phyloP scores from a whole-genome alignment of 805 yeast genomes.

The Blastobotrys americana region DNA sequence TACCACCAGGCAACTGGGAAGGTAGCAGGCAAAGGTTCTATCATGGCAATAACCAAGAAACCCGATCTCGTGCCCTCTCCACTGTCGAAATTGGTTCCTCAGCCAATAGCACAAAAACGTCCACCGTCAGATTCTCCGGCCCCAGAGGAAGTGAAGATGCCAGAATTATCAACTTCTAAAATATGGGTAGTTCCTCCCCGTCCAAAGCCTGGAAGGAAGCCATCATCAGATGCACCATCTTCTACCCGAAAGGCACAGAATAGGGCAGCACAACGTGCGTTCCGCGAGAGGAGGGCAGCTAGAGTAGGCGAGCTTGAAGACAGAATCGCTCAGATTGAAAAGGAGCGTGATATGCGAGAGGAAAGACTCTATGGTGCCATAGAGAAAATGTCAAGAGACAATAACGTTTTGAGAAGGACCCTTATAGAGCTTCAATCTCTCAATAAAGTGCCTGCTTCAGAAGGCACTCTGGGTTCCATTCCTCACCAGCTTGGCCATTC shows the following conservation, averaged over 20 bases:
- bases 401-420: conserved; percentile 29
- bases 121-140: neutral
- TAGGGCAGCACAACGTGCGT: conserved; percentile 90
- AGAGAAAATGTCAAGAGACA: conserved; percentile 29
- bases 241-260: conserved; percentile 84
- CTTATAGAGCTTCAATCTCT: conserved; percentile 26
- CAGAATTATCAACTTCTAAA: conserved; percentile 45
- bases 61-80: neutral
- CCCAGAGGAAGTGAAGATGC: neutral
- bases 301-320: conserved; percentile 72
- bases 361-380: conserved; percentile 18
- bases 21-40: too few relatives aligned
- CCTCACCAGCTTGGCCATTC: conserved; percentile 34
- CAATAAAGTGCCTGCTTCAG: conserved; percentile 4
- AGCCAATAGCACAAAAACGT: neutral
- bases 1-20: too few relatives aligned
- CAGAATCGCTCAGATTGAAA: conserved; percentile 57
- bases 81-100: neutral
- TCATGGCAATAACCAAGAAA: neutral
- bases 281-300: conserved; percentile 79
- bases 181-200: conserved; percentile 83
- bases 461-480: conserved; percentile 1
- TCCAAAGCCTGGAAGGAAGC: conserved; percentile 58
- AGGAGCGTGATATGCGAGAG: conserved; percentile 53
- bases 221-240: conserved; percentile 71